Conservation (phyloP, 2,329 filamentous ascomycete species). For the Amauroascus verrucosus region DNA sequence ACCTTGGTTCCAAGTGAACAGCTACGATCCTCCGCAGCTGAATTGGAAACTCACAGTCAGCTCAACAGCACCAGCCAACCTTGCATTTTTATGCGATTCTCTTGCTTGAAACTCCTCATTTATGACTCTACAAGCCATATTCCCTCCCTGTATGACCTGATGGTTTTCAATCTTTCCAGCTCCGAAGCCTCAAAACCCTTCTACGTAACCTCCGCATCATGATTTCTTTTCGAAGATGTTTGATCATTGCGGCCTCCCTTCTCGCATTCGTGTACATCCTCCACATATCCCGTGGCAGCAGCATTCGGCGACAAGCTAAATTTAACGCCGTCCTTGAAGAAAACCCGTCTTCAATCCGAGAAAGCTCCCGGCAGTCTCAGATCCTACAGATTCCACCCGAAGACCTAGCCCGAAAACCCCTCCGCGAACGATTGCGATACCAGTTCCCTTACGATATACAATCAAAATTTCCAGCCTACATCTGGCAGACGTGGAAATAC, state of each 20-base stretch:
- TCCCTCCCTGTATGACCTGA: not conserved
- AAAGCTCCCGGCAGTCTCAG: not conserved
- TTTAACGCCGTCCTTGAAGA: constrained; percentile 14
- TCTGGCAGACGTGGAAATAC: constrained; percentile 98
- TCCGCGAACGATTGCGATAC: constrained; percentile 74
- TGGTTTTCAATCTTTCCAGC: not conserved
- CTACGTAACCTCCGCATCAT: constrained; percentile 37
- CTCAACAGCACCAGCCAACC: not conserved
- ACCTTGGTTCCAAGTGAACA: not conserved
- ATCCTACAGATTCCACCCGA: constrained; percentile 25
- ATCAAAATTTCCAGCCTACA: constrained; percentile 86
- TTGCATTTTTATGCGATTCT: not conserved
- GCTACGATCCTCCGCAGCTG: not conserved
- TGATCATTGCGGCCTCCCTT: constrained; percentile 60
- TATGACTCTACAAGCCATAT: not conserved
- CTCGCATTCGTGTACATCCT: constrained; percentile 61
- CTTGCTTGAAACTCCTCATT: not conserved
- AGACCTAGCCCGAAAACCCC: constrained; percentile 60
- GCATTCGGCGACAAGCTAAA: constrained; percentile 32
- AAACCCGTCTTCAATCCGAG: not conserved
- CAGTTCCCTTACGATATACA: constrained; percentile 89
- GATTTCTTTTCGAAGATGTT: constrained; percentile 67
- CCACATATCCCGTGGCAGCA: constrained; percentile 47
- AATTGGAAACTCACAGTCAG: too few species aligned
- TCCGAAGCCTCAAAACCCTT: not conserved